These are phyloP conservation scores for Chrysopogon serrulatus DNA, from an alignment of 176 grass and related monocot species.

Conservation along the genomic window DNA sequence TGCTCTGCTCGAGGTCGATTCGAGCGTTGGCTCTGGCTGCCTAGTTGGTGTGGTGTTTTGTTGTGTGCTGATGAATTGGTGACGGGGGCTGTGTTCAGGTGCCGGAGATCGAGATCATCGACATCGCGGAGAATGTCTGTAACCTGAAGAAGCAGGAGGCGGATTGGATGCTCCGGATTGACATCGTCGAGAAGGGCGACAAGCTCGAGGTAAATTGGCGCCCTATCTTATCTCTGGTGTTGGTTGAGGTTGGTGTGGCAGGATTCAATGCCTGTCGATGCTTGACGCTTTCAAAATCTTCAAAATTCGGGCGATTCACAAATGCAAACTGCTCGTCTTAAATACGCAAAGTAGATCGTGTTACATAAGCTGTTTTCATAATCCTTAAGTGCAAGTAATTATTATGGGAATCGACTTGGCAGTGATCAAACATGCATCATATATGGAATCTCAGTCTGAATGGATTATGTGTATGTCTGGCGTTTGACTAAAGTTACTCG, in stretches of 20 bases:
- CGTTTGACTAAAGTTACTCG: neutral
- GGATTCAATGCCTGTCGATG: neutral
- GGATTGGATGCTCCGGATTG: slow-evolving; percentile 91
- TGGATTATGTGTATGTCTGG: neutral
- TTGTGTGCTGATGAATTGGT: neutral
- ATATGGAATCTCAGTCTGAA: neutral
- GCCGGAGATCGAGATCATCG: slow-evolving; percentile 93
- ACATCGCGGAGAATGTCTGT: slow-evolving; percentile 96
- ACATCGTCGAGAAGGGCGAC: slow-evolving; percentile 85
- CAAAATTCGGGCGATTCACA: neutral
- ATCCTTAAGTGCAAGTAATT: neutral
- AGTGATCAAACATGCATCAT: neutral
- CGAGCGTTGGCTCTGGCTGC: neutral
- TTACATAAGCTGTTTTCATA: neutral
- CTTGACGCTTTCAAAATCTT: neutral
- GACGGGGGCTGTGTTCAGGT: slow-evolving; percentile 36
- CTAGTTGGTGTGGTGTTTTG: neutral
- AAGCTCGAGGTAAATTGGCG: slow-evolving; percentile 60
- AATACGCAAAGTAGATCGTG: neutral
- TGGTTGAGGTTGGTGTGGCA: neutral
- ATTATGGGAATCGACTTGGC: neutral
- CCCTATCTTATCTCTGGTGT: neutral
- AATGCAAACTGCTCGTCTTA: neutral
- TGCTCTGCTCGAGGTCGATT: neutral
- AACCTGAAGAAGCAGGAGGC: slow-evolving; percentile 98